Evolutionary conservation across 768 basidiomycete genomes (phyloP).

Genomic region (Trichaptum fuscoviolaceum): DNA sequence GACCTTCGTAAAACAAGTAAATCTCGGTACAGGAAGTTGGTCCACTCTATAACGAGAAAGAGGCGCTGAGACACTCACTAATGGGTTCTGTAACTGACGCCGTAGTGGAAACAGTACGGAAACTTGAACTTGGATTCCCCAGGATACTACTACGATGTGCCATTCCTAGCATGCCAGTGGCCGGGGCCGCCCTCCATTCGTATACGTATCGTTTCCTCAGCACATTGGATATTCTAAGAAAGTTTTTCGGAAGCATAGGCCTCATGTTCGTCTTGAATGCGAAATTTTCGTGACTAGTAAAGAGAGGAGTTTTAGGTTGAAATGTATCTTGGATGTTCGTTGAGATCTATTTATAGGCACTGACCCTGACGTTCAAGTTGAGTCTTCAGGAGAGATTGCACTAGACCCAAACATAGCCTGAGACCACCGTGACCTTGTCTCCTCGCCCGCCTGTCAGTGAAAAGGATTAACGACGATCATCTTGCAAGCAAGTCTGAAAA

Average conservation of each 20-base stretch:
- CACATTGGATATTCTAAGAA: neutral
- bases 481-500: neutral
- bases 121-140: neutral
- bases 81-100: neutral
- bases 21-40: neutral
- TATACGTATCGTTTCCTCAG: neutral
- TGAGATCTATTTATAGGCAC: too few relatives aligned
- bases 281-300: neutral
- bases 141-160: neutral
- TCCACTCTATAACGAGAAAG: too few relatives aligned
- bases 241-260: neutral
- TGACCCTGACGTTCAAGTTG: too few relatives aligned
- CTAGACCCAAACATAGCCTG: too few relatives aligned
- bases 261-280: neutral
- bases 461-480: neutral
- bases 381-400: too few relatives aligned
- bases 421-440: too few relatives aligned
- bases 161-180: neutral
- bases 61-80: neutral
- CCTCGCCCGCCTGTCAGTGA: neutral
- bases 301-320: too few relatives aligned
- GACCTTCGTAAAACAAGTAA: conserved; percentile 29
- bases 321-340: too few relatives aligned
- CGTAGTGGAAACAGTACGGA: neutral
- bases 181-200: neutral